Base-by-base conservation (phyloP, 148 eudicot species). In the Fallopia convolvulus region DNA sequence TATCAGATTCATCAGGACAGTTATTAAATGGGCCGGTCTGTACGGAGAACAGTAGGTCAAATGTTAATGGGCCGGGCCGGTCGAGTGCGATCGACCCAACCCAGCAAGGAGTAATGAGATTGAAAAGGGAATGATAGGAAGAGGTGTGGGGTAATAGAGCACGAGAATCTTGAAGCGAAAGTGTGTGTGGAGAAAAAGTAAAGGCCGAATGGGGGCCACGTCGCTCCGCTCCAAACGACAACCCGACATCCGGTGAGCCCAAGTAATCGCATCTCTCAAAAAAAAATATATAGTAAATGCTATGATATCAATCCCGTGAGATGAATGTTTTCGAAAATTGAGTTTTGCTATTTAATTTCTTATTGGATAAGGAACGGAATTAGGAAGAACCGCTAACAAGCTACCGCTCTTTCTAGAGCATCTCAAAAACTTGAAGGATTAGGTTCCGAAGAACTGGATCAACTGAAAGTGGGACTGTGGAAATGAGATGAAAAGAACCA, bases 191-290 rank as follows among this genome's bases (percentile, higher is more conserved):
- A 68, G 72, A 11, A 68, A 32, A 30, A 2, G 26, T n/a, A 39
- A 17, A 15, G 6, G 46, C 21, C 72, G 1, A 36, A 42, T 36
- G 72, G 72, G 72, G 0, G 42, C 72, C 46, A 14, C 21, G 18
- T 8, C 44, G 46, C 72, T 36, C 72, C 72, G 10, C n/a, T 36
- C 72, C 72, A 68, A 32, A 68, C 72, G 72, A 68, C 72, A 68
- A 68, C 21, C 42, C 44, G 20, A 68, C 72, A 68, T 1, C 72
- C 8, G 42, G 72, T 61, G 13, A 26, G 70, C 17, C 70, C 70
- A 55, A 30, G 26, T 58, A 21, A 58, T 23, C 66, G 7, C 32
- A 7, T 61, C 39, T 26, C 70, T 61, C 68, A 26, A 61, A 33
- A 26, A 23, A 6, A 14, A 5, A 4, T 50, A 50, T 26, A 33